Evolutionary conservation across 371 early-diverging fungal genomes (phyloP).

Genomic region (Mortierella sp.): DNA sequence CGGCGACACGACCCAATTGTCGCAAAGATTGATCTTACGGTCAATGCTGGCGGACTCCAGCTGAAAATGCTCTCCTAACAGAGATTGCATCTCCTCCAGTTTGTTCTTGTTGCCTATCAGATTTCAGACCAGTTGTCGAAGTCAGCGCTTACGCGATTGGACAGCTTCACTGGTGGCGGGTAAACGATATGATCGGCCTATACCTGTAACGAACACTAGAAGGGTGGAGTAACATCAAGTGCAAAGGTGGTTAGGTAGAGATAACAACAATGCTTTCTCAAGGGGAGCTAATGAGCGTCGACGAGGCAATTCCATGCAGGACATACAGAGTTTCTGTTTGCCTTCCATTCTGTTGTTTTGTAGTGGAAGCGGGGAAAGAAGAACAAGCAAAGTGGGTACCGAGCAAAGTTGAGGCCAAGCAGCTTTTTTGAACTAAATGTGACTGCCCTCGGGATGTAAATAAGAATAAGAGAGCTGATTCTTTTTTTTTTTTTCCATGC

Average conservation of each 20-base stretch:
- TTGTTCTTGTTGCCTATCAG: constrained; percentile 93
- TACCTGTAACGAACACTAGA: constrained; percentile 43
- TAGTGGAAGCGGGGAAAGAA: no score
- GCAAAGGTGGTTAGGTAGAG: background rate
- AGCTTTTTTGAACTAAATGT: no score
- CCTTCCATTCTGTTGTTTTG: constrained; percentile 10
- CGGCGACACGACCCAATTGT: constrained; percentile 3
- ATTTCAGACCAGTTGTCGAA: background rate
- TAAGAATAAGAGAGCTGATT: no score
- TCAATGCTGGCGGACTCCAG: constrained; percentile 80
- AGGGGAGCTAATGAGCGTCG: background rate
- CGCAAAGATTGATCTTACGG: no score
- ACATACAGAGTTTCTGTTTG: constrained; percentile 29
- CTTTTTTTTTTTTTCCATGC: no score
- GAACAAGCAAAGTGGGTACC: no score
- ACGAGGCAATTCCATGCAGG: background rate
- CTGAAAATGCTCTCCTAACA: constrained; percentile 74
- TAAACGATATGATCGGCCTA: no score
- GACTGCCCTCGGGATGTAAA: no score
- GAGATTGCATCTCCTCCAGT: constrained; percentile 86
- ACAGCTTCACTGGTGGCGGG: no score
- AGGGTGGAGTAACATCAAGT: background rate
- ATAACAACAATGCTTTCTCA: background rate
- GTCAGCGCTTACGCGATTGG: no score
- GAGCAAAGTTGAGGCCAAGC: no score